Evolutionary conservation across 2,329 filamentous ascomycete species (phyloP), one percentile per base, ranked within the genome.

Genomic region (Scedosporium apiospermum): DNA sequence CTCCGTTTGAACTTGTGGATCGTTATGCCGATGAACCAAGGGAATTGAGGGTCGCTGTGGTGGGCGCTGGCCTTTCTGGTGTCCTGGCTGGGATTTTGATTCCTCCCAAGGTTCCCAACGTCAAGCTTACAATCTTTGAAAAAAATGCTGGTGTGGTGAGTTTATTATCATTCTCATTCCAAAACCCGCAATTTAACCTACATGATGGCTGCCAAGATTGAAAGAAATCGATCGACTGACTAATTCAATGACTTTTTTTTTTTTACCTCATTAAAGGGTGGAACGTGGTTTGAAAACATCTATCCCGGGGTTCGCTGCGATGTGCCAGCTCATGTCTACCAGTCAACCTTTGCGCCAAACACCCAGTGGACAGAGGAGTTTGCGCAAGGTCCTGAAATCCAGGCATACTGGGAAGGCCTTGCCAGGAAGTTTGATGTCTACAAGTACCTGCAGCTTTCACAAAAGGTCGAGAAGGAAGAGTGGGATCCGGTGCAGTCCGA

Each of bases 271-370:
- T 21, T 14, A 6, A 42, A 80, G 76, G 80, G 80, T 34, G 80
- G 81, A 1, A 82, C 79, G 3, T 84, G 80, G 81, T 76, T 80
- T 58, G 80, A 82, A 64, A 83, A 83, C 62, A 69, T 77, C 3
- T 89, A 88, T 65, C 86, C 86, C 0, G 87, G 86, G 1, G 84
- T 88, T 0, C 76, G 85, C 51, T 90, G 88, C 66, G 87, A 90
- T 30, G 83, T 90, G 14, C 86, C 88, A 0, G 82, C 86, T 0
- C 85, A 89, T 69, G 85, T 87, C 21, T 91, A 91, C 67, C 87
- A 90, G 68, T 82, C 82, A 6, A 85, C 84, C 0, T 90, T 89
- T 70, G 77, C 79, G 6, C 86, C 87, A 0, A 90, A 90, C 63
- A 82, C 80, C 0, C 78, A 88, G 66, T 91, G 88, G 88, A 80